Conservation (phyloP, 129 eudicot species). For the Pulicaria dysenterica region DNA sequence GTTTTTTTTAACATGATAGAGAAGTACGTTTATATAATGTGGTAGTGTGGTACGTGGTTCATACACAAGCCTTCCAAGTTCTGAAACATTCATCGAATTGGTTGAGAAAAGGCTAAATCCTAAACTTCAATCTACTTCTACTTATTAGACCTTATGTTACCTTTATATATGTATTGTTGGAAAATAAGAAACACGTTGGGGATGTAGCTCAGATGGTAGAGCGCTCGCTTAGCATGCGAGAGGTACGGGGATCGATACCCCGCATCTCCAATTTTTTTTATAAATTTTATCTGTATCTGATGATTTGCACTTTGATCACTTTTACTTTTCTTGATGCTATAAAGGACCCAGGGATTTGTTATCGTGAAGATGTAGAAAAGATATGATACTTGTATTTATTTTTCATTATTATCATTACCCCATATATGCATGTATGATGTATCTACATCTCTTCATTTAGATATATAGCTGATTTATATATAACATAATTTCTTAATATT, state of each 20-base stretch:
- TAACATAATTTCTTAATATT: too few species aligned
- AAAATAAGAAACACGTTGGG: neutral
- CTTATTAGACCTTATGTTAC: too few species aligned
- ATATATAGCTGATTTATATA: too few species aligned
- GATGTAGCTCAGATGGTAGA: constrained; percentile 82
- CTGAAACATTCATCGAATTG: too few species aligned
- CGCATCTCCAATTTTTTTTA: constrained; percentile 33
- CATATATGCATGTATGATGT: neutral
- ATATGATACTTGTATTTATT: constrained; percentile 16
- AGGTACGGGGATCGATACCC: constrained; percentile 88
- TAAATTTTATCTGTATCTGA: neutral
- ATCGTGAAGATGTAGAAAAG: constrained; percentile 3
- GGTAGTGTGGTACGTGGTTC: too few species aligned
- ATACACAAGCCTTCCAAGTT: too few species aligned
- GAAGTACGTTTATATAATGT: too few species aligned
- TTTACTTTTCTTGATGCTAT: neutral
- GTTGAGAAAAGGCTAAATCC: too few species aligned
- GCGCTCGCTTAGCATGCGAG: constrained; percentile 88
- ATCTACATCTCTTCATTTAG: neutral
- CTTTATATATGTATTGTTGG: too few species aligned
- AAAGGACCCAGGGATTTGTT: neutral
- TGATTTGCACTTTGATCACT: constrained; percentile 18
- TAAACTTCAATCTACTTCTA: too few species aligned
- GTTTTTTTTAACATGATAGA: too few species aligned
- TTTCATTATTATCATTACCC: neutral